Percentiles rank a stretch among this genome's conserved stretches.
These are phyloP conservation scores for Zygosaccharomyces pseudorouxii DNA, from an alignment of 805 yeast species.

Conservation along the genomic window DNA sequence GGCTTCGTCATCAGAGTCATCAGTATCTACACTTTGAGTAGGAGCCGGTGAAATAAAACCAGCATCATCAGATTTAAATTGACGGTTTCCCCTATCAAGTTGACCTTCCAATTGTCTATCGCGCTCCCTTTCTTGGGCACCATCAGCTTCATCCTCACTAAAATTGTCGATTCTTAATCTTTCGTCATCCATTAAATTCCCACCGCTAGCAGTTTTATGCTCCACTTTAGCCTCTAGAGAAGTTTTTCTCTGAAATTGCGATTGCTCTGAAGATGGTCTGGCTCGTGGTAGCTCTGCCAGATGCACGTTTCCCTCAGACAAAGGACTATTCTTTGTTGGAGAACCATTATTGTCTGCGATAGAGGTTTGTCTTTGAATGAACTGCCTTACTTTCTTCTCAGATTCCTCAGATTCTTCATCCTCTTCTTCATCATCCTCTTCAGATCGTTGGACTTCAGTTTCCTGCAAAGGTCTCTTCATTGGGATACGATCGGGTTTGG, in stretches of 20 bases:
- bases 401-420: conserved; percentile 1
- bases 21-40: neutral
- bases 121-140: conserved; percentile 13
- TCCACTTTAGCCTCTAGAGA: conserved; percentile 24
- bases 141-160: conserved; percentile 22
- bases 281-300: conserved; percentile 30
- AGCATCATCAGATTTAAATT: neutral
- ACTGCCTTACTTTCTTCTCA: conserved; percentile 7
- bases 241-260: conserved; percentile 22
- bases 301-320: conserved; percentile 22
- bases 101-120: conserved; percentile 6
- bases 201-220: conserved; percentile 8
- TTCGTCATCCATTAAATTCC: conserved; percentile 8
- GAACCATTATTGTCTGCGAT: conserved; percentile 34
- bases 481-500: conserved; percentile 33
- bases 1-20: conserved; percentile 15
- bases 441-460: conserved; percentile 10
- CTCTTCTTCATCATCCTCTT: conserved; percentile 12
- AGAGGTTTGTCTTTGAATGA: conserved; percentile 27
- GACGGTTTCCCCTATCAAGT: conserved; percentile 1
- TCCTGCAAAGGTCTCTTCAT: conserved; percentile 33
- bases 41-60: neutral
- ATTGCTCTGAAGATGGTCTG: conserved; percentile 6
- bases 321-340: conserved; percentile 25
- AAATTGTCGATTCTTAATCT: conserved; percentile 23